A percentile compares a stretch with the other conserved stretches of the same genome.
Evolutionary conservation across 352 stramenopile species (phyloP).

Genomic region (Hyaloperonospora brassicae): DNA sequence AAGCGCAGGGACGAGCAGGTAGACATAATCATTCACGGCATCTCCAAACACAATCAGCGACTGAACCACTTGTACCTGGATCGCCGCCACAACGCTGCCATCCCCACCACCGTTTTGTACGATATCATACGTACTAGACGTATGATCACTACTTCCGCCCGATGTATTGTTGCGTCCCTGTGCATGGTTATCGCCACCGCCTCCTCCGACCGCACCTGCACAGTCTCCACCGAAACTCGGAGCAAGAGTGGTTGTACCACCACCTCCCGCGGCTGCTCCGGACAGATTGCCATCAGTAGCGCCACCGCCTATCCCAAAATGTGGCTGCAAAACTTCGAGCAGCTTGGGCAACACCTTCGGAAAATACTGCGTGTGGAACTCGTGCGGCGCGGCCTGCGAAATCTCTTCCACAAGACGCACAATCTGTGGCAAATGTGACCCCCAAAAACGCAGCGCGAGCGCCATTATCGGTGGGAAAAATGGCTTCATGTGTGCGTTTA

Average conservation of each 20-base stretch:
- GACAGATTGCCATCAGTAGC: constrained; percentile 32
- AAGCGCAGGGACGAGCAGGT: constrained; percentile 90
- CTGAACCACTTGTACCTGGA: constrained; percentile 81
- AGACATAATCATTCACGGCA: constrained; percentile 91
- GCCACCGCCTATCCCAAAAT: constrained; percentile 63
- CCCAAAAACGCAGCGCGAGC: constrained; percentile 94
- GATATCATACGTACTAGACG: constrained; percentile 26
- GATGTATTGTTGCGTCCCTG: constrained; percentile 5
- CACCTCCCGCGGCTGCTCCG: constrained; percentile 10
- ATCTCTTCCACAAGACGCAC: constrained; percentile 93
- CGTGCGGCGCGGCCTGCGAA: constrained; percentile 53
- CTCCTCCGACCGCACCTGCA: constrained; percentile 9
- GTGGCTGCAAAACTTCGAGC: constrained; percentile 77
- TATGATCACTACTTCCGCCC: constrained; percentile 16
- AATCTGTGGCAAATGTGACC: constrained; percentile 92
- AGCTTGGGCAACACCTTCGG: constrained; percentile 83
- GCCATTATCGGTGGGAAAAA: constrained; percentile 96
- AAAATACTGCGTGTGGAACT: constrained; percentile 85
- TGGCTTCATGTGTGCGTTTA: constrained; percentile 92
- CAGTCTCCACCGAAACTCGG: constrained; percentile 13
- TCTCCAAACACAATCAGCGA: constrained; percentile 88
- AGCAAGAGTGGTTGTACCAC: constrained; percentile 14
- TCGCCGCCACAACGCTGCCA: constrained; percentile 20
- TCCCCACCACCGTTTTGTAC: constrained; percentile 20
- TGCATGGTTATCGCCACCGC: constrained; percentile 14